Percentiles rank a stretch among this genome's conserved stretches.
Conservation (phyloP, 768 basidiomycete genomes). For the Lactarius evosmus region DNA sequence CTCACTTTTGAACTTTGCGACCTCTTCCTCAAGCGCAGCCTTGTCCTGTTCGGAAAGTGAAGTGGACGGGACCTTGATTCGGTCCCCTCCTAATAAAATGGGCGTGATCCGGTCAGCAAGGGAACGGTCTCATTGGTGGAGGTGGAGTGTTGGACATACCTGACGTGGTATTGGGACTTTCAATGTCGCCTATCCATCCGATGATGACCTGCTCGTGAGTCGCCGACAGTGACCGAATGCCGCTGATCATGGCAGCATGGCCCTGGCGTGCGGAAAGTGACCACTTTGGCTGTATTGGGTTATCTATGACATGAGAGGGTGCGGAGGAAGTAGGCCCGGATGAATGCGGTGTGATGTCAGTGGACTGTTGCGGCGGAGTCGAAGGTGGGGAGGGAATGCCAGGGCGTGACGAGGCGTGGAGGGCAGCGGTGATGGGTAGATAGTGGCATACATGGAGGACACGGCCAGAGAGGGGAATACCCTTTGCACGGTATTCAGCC, state of each 20-base stretch:
- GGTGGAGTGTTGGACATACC: conserved; percentile 25
- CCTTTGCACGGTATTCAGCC: conserved; percentile 62
- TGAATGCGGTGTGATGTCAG: conserved; percentile 43
- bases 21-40: conserved; percentile 58
- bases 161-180: conserved; percentile 38
- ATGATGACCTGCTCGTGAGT: conserved; percentile 90
- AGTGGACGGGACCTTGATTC: conserved; percentile 44
- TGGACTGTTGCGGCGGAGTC: conserved; percentile 62
- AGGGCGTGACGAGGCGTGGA: conserved; percentile 38
- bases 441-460: conserved; percentile 93
- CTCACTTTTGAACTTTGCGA: conserved; percentile 58
- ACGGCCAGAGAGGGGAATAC: conserved; percentile 75
- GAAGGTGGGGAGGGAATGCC: conserved; percentile 71
- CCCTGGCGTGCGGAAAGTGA: conserved; percentile 75
- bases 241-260: conserved; percentile 93
- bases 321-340: conserved; percentile 20
- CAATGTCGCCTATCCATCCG: conserved; percentile 91
- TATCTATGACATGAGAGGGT: conserved; percentile 25
- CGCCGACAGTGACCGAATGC: conserved; percentile 77
- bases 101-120: conserved; percentile 15
- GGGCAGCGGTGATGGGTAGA: conserved; percentile 71
- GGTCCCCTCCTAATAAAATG: conserved; percentile 30
- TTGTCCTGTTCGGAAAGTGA: conserved; percentile 60
- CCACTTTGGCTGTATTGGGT: conserved; percentile 50
- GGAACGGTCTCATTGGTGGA: conserved; percentile 5